Conservation (phyloP, 2,329 filamentous ascomycete genomes). For the Balansia obtecta region DNA sequence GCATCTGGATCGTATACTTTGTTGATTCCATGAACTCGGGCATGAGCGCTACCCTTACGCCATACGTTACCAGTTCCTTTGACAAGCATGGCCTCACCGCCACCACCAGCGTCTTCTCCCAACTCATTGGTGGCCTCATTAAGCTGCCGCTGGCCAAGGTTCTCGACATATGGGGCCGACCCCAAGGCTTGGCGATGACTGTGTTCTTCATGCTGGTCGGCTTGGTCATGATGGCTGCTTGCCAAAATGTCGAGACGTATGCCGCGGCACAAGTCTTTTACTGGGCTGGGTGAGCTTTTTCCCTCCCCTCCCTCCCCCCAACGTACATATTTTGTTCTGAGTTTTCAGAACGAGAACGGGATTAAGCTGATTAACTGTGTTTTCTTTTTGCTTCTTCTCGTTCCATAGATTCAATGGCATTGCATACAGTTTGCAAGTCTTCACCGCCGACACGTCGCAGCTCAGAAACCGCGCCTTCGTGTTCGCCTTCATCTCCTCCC, state of each 20-base stretch:
- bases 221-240: conserved; percentile 45
- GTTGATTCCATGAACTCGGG: conserved; percentile 4
- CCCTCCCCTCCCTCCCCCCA: not conserved
- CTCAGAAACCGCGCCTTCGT: conserved; percentile 20
- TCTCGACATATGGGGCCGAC: conserved; percentile 25
- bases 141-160: conserved; percentile 25
- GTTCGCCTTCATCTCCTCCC: conserved; percentile 19
- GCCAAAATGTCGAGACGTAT: conserved; percentile 35
- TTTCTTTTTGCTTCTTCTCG: not conserved
- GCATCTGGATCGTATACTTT: conserved; percentile 6
- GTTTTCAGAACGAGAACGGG: not conserved
- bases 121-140: conserved; percentile 16
- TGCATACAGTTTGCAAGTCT: conserved; percentile 17
- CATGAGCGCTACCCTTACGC: not conserved
- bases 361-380: not conserved
- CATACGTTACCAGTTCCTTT: conserved; percentile 3
- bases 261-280: conserved; percentile 40
- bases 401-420: conserved; percentile 12
- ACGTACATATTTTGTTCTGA: not conserved
- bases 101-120: conserved; percentile 12
- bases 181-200: conserved; percentile 21
- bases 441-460: conserved; percentile 20
- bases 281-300: conserved; percentile 30
- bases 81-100: conserved; percentile 1
- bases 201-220: conserved; percentile 25